Evolutionary conservation across 768 basidiomycete species (phyloP), one percentile per base, ranked within the genome.

Genomic region (Boletus pseudopeckii): DNA sequence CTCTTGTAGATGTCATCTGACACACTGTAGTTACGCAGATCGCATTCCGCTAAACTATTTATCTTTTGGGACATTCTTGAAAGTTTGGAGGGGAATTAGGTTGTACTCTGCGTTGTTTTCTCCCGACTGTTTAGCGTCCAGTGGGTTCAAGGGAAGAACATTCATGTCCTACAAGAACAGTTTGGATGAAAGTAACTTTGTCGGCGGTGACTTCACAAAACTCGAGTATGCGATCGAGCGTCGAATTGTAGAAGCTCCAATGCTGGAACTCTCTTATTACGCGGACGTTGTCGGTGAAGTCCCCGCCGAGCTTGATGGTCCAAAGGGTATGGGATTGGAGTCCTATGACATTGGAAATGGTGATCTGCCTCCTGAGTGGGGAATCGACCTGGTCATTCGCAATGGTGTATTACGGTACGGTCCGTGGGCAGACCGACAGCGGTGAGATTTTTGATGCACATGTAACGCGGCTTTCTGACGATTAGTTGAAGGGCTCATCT

Each of bases 381-480:
- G 95, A 3, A 73, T 97, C 24, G 91, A 98, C 64, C 60, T 98
- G 17, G 79, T 86, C 17, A 75, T 98, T n/a, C 75, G 82, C 53
- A 84, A 85, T 17, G 95, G 92, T 0, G 68, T 78, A 34, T 59
- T 97, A 34, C 80, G 83, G 18, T 98, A 98, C 66, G 96, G 96
- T 5, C 96, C 96, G 4, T 98, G 96, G 96, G 88, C 94, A 22
- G 96, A 98, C 72, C 80, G 95, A 24, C 96, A 97, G 70, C 78
- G 94, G 90, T 86, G 64, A 61, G 72, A 46, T 54, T 20, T 48
- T 13, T 22, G 37, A 15, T 40, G 38, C 32, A 24, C 2, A 44
- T 11, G 20, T 28, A 22, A 36, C 45, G 53, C 4, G 56, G 42
- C 54, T 30, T 55, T 28, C 33, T 34, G 34, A 59, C 22, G 41